These are phyloP conservation scores for Closterium sp. DNA, from an alignment of 139 green algal species.

Conservation along the genomic window DNA sequence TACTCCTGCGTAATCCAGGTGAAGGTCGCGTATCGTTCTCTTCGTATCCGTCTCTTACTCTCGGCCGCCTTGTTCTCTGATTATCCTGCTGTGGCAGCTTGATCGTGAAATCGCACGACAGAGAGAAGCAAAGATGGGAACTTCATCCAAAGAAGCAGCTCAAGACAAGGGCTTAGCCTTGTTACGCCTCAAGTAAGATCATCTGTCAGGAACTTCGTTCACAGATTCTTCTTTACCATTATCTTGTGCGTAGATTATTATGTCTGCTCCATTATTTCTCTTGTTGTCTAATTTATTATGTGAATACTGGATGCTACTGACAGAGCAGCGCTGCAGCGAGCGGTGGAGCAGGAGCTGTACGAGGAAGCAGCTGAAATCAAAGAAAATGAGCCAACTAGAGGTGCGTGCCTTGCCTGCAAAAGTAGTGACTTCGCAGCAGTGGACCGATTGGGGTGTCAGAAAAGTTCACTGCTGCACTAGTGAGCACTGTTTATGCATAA, in stretches of 20 bases:
- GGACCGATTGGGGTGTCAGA: not conserved
- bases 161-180: constrained; percentile 28
- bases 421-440: not conserved
- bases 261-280: too few relatives aligned
- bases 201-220: not conserved
- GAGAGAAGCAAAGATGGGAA: constrained; percentile 36
- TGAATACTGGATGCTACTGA: not conserved
- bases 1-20: not conserved
- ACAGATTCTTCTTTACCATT: not conserved
- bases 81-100: constrained; percentile 32
- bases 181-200: constrained; percentile 31
- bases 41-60: not conserved
- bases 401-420: not conserved
- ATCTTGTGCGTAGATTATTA: too few relatives aligned
- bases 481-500: not conserved
- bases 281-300: not conserved
- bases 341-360: constrained; percentile 57
- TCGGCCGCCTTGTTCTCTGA: not conserved
- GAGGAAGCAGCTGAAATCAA: constrained; percentile 49
- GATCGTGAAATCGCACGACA: constrained; percentile 34
- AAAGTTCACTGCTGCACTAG: not conserved
- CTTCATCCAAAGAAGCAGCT: constrained; percentile 24
- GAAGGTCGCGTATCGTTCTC: not conserved
- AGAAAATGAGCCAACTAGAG: constrained; percentile 51
- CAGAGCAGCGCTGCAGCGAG: constrained; percentile 54